Evolutionary conservation across 1,139 yeast genomes (phyloP).

Genomic region (Kurtzmaniella quercitrusa): DNA sequence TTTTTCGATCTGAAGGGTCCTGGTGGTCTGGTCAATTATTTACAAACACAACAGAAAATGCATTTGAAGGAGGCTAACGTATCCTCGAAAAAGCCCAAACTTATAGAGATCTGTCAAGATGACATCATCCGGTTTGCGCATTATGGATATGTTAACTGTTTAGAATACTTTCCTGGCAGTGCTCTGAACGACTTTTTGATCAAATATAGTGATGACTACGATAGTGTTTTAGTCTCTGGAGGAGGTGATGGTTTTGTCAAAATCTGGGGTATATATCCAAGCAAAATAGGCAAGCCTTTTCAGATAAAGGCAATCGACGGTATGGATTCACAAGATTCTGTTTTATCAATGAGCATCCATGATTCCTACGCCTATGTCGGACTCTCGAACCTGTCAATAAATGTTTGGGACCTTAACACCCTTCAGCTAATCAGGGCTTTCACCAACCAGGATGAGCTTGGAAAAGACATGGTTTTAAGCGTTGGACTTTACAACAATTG

Average conservation of each 20-base stretch:
- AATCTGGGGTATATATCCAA: slow-evolving; percentile 52
- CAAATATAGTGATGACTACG: slow-evolving; percentile 15
- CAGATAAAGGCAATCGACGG: slow-evolving; percentile 26
- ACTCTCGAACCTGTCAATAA: slow-evolving; percentile 63
- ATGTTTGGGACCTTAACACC: slow-evolving; percentile 82
- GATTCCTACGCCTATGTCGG: slow-evolving; percentile 79
- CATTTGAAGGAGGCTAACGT: slow-evolving; percentile 17
- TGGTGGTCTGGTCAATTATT: slow-evolving; percentile 51
- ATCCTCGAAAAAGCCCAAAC: slow-evolving; percentile 15
- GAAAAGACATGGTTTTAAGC: slow-evolving; percentile 29
- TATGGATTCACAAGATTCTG: slow-evolving; percentile 65
- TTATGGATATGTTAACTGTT: slow-evolving; percentile 80
- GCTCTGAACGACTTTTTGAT: slow-evolving; percentile 18
- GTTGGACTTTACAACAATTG: slow-evolving; percentile 48
- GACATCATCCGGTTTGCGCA: slow-evolving; percentile 82
- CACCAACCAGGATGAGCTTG: slow-evolving; percentile 33
- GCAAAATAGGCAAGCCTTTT: slow-evolving; percentile 13
- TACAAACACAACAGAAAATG: slow-evolving; percentile 29
- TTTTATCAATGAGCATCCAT: slow-evolving; percentile 60
- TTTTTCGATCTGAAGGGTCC: slow-evolving; percentile 92
- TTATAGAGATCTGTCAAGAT: slow-evolving; percentile 65
- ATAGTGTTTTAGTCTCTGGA: slow-evolving; percentile 41
- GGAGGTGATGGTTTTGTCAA: slow-evolving; percentile 90
- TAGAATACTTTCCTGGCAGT: slow-evolving; percentile 34
- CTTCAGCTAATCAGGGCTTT: slow-evolving; percentile 64